Base-by-base conservation (phyloP, 495 filamentous ascomycete genomes). In the Rhypophila decipiens region DNA sequence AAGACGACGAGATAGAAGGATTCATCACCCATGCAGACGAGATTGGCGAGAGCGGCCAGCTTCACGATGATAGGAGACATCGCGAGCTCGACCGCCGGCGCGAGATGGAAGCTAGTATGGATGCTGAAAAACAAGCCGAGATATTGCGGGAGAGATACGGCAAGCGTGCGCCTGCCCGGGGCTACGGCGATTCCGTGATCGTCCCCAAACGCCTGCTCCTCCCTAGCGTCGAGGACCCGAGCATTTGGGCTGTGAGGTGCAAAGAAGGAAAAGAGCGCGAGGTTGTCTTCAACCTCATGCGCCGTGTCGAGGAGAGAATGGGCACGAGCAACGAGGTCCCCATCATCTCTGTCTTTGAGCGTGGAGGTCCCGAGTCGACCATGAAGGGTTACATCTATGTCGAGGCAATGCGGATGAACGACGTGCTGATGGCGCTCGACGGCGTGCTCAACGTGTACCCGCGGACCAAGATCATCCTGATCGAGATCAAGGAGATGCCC, bases 401-500 rank as follows among this genome's bases (percentile, higher is more conserved):
- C 31, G 94, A 99, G 67, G 89, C 93, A 11, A 79, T 81, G 53
- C 76, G 87, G 42, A 86, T 91, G 60, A 83, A 85, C 35, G 93
- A 96, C 64, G 84, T 99, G 44, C 69, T 89, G 64, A 68, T 80
- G 9, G 86, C 86, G 4, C 69, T 93, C 24, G 86, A 96, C 39
- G 87, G 84, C 8, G 78, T 97, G 53, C 79, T 84, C 46, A 86
- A 90, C 60, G 83, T 56, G 4, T 39, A 39, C 13, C 36, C 2
- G 17, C 2, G 8, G 15, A 17, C 13, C 12, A 2, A 3, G 20
- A 17, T 3, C 24, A 34, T 88, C 29, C 66, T 96, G 27, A 87
- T 97, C 36, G 88, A 90, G n/a, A 88, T 97, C 55, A 90, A 90
- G 64, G 94, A 99, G 66, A 94, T 96, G 84, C 90, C 94, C 0